phyloP scores from a whole-genome alignment of 73 alveolate species.

The Paramecium biaurelia region DNA sequence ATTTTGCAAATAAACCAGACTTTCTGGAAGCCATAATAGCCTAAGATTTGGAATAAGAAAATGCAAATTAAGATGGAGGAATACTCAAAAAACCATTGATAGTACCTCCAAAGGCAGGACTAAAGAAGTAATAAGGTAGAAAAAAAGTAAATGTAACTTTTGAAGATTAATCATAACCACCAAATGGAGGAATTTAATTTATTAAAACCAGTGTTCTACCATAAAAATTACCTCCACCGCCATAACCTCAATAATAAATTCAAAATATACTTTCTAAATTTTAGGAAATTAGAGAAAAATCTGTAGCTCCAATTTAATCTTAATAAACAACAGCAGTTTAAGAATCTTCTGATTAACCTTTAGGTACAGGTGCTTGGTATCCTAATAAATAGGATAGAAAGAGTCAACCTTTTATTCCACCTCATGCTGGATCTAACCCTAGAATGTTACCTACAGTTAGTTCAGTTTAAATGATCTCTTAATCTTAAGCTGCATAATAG shows the following conservation, averaged over 20 bases:
- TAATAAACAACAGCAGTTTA: neutral
- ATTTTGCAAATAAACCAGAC: conserved; percentile 11
- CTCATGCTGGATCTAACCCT: neutral
- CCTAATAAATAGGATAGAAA: neutral
- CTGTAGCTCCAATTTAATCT: neutral
- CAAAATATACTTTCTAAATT: neutral
- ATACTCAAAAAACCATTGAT: neutral
- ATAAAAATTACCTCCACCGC: neutral
- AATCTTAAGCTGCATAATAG: neutral
- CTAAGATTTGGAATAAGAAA: neutral
- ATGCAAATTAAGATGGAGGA: neutral
- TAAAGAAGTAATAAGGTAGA: neutral
- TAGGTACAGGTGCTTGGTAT: neutral
- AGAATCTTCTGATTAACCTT: neutral
- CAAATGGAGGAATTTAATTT: neutral
- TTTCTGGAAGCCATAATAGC: neutral
- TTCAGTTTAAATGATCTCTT: neutral
- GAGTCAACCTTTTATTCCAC: neutral
- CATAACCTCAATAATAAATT: neutral
- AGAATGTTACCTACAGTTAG: neutral
- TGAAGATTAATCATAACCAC: neutral
- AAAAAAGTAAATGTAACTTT: neutral
- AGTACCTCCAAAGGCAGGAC: neutral
- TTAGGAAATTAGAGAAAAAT: neutral
- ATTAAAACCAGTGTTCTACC: neutral